Evolutionary conservation across 768 basidiomycete species (phyloP), one percentile per base, ranked within the genome.

Genomic region (Suillus cothurnatus): DNA sequence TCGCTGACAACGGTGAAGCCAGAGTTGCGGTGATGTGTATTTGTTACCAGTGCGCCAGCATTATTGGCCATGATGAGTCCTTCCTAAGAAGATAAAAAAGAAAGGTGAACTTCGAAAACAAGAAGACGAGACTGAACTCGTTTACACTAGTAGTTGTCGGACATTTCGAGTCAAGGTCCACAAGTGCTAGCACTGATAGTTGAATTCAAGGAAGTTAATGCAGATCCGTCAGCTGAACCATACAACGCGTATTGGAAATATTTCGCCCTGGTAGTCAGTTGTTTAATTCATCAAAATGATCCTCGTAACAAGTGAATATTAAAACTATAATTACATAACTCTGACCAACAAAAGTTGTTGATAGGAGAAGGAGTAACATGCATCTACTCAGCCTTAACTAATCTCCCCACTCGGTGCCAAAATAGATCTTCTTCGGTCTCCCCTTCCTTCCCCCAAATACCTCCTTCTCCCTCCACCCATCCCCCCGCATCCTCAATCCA

Each of bases 391-490:
- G 66, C 68, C 72, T 88, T 91, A 32, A 87, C 78, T 68, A 85
- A 88, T 50, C 79, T 78, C 32, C 91, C 91, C 14, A 80, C 74
- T 49, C 77, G 79, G 73, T 91, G 88, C 80, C 83, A 86, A 71
- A 87, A 90, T 32, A 92, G 64, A 68, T 80, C 71, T 47, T 90
- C 89, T 66, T 83, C 82, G 4, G 77, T 72, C 65, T 91, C 88
- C 1, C 75, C 85, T 5, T 82, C 79, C 67, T 84, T 82, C 0
- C 79, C 80, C 80, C 83, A 86, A 19, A 83, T 52, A 7, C 45
- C 45, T 15, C 39, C 34, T 34, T 81, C 74, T 55, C 74, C 72
- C 60, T 82, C 79, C 19, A 67, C 78, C 89, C 89, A 91, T 52
- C 81, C 74, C 26, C 80, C 82, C 43, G 74, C 73, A 61, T 77